Percentiles rank a stretch among this genome's conserved stretches.
Conservation (phyloP, 805 yeast species). For the Kuraishia hungarica region DNA sequence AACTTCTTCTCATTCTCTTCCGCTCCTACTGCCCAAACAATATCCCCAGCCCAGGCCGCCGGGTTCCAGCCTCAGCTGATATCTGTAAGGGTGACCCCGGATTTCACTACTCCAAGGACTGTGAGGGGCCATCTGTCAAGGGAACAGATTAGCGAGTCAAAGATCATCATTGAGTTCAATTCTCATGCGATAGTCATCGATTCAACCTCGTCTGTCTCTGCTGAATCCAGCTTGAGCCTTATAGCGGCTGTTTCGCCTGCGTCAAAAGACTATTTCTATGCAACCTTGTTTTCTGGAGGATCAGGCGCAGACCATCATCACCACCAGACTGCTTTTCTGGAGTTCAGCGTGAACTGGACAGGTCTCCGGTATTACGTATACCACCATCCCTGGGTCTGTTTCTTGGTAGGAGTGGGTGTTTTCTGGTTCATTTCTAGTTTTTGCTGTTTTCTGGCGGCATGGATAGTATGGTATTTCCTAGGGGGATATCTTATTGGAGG, state of each 20-base stretch:
- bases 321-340: background rate
- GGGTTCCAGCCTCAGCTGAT: background rate
- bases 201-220: background rate
- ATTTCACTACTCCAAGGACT: background rate
- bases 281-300: background rate
- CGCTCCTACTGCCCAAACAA: background rate
- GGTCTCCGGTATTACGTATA: slow-evolving; percentile 34
- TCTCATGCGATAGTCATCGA: background rate
- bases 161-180: slow-evolving; percentile 1
- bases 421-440: slow-evolving; percentile 29
- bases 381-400: slow-evolving; percentile 23
- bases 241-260: background rate
- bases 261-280: background rate
- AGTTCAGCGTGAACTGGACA: slow-evolving; percentile 27
- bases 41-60: background rate
- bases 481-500: background rate
- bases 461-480: slow-evolving; percentile 15
- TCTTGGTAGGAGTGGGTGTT: slow-evolving; percentile 25
- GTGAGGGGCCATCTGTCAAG: background rate
- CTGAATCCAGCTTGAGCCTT: background rate
- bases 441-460: slow-evolving; percentile 20
- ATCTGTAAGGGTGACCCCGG: background rate
- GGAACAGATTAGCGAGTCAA: background rate
- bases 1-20: background rate
- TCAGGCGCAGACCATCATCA: background rate